These are phyloP conservation scores for Rasamsonia emersonii DNA, from an alignment of 2,329 filamentous ascomycete species.

Conservation along the genomic window DNA sequence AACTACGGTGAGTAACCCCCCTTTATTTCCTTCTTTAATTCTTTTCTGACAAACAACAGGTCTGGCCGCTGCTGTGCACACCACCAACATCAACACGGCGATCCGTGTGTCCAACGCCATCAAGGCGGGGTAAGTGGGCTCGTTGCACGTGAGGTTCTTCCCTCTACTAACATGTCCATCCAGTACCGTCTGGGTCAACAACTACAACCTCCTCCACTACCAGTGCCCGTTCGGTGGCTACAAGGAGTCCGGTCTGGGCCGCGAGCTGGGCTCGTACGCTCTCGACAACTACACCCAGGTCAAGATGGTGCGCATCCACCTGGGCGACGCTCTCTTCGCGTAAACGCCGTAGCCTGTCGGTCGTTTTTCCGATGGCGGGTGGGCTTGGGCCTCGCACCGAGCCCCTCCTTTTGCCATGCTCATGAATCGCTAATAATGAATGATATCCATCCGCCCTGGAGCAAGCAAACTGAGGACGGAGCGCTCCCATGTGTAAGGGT, in stretches of 20 bases:
- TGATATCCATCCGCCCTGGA: too few relatives aligned
- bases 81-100: conserved; percentile 68
- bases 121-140: conserved; percentile 54
- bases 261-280: conserved; percentile 41
- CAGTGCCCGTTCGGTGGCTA: conserved; percentile 39
- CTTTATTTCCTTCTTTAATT: conserved; percentile 44
- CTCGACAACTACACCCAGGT: conserved; percentile 43
- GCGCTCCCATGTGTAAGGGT: too few relatives aligned
- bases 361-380: too few relatives aligned
- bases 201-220: conserved; percentile 57
- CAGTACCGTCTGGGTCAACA: conserved; percentile 55
- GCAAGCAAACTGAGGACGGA: too few relatives aligned
- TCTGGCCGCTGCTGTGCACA: conserved; percentile 70
- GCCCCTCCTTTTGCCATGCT: too few relatives aligned
- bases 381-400: too few relatives aligned
- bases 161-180: conserved; percentile 17
- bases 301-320: conserved; percentile 39
- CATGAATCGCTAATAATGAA: too few relatives aligned
- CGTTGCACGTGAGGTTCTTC: conserved; percentile 37
- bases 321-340: conserved; percentile 38
- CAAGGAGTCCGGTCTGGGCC: conserved; percentile 37
- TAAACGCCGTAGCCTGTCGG: conserved; percentile 19
- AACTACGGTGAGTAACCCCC: conserved; percentile 50
- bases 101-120: conserved; percentile 65
- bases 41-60: conserved; percentile 55